Evolutionary conservation across 768 basidiomycete species (phyloP).

Genomic region (Mycena maculata): DNA sequence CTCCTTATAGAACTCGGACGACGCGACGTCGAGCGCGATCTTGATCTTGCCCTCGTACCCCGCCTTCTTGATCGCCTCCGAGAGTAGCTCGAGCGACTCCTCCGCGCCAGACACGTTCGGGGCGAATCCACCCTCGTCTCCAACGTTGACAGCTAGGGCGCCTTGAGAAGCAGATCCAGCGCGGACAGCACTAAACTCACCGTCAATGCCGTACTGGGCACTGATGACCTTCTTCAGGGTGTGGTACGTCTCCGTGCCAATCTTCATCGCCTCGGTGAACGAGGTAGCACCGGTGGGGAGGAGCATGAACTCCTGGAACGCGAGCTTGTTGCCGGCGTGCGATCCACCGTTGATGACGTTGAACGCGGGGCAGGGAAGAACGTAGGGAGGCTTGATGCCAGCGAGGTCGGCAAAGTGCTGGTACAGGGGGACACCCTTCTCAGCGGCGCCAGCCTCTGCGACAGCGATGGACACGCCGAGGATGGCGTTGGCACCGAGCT

Average conservation of each 20-base stretch:
- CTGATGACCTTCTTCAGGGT: constrained; percentile 99
- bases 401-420: constrained; percentile 96
- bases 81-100: constrained; percentile 95
- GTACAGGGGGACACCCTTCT: constrained; percentile 96
- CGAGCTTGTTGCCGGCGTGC: constrained; percentile 99
- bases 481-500: constrained; percentile 99
- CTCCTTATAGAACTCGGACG: constrained; percentile 99
- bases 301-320: constrained; percentile 99
- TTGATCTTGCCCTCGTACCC: constrained; percentile 99
- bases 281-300: constrained; percentile 91
- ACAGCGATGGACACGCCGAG: constrained; percentile 98
- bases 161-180: constrained; percentile 18
- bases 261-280: constrained; percentile 98
- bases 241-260: constrained; percentile 98
- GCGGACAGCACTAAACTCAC: constrained; percentile 55
- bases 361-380: constrained; percentile 93
- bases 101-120: constrained; percentile 98
- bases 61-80: constrained; percentile 96
- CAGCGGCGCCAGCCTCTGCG: constrained; percentile 91
- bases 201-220: constrained; percentile 99
- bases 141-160: constrained; percentile 91
- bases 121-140: constrained; percentile 99
- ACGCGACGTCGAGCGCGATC: constrained; percentile 98
- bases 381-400: constrained; percentile 93
- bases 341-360: constrained; percentile 99